These are phyloP conservation scores for Plantago lanceolata DNA, from an alignment of 305 asterid species.

Conservation along the genomic window DNA sequence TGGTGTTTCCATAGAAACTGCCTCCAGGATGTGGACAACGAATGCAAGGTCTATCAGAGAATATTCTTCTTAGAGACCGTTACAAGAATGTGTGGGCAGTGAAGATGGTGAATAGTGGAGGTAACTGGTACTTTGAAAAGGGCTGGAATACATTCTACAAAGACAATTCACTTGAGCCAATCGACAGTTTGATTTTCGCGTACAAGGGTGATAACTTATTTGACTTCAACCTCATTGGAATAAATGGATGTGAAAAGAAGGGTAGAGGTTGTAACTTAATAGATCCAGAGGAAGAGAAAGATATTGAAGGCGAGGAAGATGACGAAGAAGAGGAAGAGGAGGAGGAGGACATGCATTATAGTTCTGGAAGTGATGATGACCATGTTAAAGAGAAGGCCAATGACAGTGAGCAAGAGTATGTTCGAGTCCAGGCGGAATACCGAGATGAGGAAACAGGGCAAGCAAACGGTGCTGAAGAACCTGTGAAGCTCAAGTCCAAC, in stretches of 20 bases:
- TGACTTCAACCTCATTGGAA: slow-evolving; percentile 20
- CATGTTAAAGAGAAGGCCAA: slow-evolving; percentile 1
- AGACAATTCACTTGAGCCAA: slow-evolving; percentile 20
- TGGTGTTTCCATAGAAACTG: background rate
- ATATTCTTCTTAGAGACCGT: slow-evolving; percentile 24
- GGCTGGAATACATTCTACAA: slow-evolving; percentile 29
- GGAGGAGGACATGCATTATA: background rate
- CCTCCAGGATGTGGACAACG: background rate
- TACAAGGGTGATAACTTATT: slow-evolving; percentile 14
- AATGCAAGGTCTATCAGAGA: background rate
- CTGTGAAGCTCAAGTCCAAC: background rate
- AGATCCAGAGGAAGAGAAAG: no score
- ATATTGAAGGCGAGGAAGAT: background rate
- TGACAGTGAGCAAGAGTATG: background rate
- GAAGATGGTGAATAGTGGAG: slow-evolving; percentile 13
- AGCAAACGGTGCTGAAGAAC: background rate
- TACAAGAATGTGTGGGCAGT: slow-evolving; percentile 22
- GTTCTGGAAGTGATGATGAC: background rate
- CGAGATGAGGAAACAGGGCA: background rate
- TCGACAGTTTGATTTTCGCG: slow-evolving; percentile 6
- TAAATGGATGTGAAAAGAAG: slow-evolving; percentile 13
- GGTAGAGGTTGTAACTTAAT: slow-evolving; percentile 1
- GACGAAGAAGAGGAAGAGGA: background rate
- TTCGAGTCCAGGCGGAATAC: background rate
- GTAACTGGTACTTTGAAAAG: slow-evolving; percentile 13